Base-by-base conservation (phyloP, 768 basidiomycete genomes). In the Trametes coccinea region DNA sequence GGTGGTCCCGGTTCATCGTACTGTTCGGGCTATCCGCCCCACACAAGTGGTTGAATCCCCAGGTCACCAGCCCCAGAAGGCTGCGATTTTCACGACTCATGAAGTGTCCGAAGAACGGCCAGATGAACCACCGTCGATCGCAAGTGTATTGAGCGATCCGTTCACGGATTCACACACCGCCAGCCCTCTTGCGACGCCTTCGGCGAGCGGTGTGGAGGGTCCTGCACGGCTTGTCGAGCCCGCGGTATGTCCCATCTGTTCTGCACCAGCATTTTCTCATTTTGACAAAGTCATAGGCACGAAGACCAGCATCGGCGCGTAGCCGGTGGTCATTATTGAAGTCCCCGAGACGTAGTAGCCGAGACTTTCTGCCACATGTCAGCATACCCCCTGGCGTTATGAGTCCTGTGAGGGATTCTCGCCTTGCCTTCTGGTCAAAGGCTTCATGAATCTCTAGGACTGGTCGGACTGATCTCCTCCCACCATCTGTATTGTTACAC, bases 301-400 rank as follows among this genome's bases (percentile, higher is more conserved):
- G 29, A 14, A n/a, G 30, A 10, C 27, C 30, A 4, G 17, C 14
- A n/a, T 54, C 62, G 17, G 9, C 3, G 34, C 44, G 37, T 9
- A 48, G 58, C 14, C 54, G 43, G 1, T 47, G 58, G 47, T 60
- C 54, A 4, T 14, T 56, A 29, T n/a, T 53, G 22, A 64, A 16
- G 34, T 55, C 58, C 7, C 50, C 59, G 6, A 58, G 39, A 17
- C 48, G 37, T 4, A 33, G 40, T 6, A 40, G 56, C 1, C 45
- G 43, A 17, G 60, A 64, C 49, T 63, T 63, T 31, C 27, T 64
- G 31, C 22, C 22, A 22, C 60, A 64, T 4, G 62, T 67, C 39
- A 55, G 61, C 13, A 67, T 67, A 31, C 66, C 66, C 8, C 49
- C 52, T 1, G 58, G 60, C 1, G 37, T 64, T n/a, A 51, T 67